Percentiles rank a stretch among this genome's conserved stretches.
These are phyloP conservation scores for Eremothecium gossypii DNA, from an alignment of 1,139 yeast genomes.

Conservation along the genomic window DNA sequence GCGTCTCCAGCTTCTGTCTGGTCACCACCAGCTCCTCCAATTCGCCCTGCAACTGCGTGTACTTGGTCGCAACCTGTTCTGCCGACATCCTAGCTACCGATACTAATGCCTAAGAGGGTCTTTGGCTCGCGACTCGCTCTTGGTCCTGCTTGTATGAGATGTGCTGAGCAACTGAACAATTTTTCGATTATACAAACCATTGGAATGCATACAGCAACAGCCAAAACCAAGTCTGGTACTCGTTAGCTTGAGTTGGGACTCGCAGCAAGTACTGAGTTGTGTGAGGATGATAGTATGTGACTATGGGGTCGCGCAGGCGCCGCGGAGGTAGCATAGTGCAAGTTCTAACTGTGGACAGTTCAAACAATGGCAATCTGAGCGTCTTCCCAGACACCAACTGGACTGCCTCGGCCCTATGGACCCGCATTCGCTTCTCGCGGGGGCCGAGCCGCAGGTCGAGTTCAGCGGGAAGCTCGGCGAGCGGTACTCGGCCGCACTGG, in stretches of 20 bases:
- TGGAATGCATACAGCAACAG: too few relatives aligned
- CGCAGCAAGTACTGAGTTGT: too few relatives aligned
- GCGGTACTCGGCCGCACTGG: conserved; percentile 1
- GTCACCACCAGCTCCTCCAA: conserved; percentile 45
- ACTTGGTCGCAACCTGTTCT: conserved; percentile 12
- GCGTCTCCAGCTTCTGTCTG: conserved; percentile 67
- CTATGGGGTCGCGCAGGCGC: too few relatives aligned
- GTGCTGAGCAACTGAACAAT: too few relatives aligned
- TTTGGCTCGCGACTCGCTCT: too few relatives aligned
- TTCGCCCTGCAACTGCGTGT: conserved; percentile 33
- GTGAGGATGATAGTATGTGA: too few relatives aligned
- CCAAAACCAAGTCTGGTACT: too few relatives aligned
- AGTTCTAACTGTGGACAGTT: conserved; percentile 15
- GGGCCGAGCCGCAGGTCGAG: conserved; percentile 19
- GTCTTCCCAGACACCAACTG: conserved; percentile 28
- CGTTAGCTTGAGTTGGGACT: too few relatives aligned
- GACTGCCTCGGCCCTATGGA: conserved; percentile 16
- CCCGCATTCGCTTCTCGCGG: conserved; percentile 20
- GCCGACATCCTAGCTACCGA: conserved; percentile 3
- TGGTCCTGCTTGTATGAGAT: neutral
- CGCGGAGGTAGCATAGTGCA: neutral
- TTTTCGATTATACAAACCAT: too few relatives aligned
- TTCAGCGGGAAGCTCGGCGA: conserved; percentile 7
- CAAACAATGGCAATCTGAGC: conserved; percentile 30
- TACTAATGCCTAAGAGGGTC: too few relatives aligned